Conservation (phyloP, 2,329 filamentous ascomycete genomes). For the Rutstroemia sp. region DNA sequence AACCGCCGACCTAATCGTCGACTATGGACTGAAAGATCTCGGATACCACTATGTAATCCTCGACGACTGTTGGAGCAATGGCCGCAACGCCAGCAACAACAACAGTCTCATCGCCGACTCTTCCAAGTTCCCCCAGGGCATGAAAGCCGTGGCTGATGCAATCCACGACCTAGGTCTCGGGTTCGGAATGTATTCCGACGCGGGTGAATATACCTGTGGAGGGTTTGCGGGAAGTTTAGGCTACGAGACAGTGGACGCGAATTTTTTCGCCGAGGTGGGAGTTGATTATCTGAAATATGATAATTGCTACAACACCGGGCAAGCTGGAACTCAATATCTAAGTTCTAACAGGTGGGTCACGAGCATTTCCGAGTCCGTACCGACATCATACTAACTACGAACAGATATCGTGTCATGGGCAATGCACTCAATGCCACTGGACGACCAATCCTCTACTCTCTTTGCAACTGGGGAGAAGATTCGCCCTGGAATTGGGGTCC, state of each 20-base stretch:
- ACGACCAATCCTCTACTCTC: slow-evolving; percentile 32
- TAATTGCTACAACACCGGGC: slow-evolving; percentile 49
- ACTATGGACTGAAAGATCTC: slow-evolving; percentile 42
- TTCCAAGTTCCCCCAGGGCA: slow-evolving; percentile 40
- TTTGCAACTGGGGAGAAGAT: slow-evolving; percentile 44
- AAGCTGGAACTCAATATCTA: slow-evolving; percentile 36
- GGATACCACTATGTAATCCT: slow-evolving; percentile 51
- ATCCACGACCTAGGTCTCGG: slow-evolving; percentile 41
- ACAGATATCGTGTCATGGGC: slow-evolving; percentile 30
- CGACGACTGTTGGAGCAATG: slow-evolving; percentile 46
- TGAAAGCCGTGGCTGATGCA: slow-evolving; percentile 38
- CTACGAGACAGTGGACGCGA: slow-evolving; percentile 45
- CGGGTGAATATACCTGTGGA: slow-evolving; percentile 36
- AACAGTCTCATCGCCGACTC: slow-evolving; percentile 36
- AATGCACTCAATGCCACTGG: slow-evolving; percentile 31
- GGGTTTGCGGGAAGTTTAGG: slow-evolving; percentile 39
- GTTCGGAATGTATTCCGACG: slow-evolving; percentile 46
- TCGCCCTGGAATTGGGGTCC: slow-evolving; percentile 33
- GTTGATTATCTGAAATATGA: slow-evolving; percentile 49
- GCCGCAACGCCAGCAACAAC: slow-evolving; percentile 34
- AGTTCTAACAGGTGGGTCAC: slow-evolving; percentile 33
- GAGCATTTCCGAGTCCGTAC: not conserved
- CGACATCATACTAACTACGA: not conserved
- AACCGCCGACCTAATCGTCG: slow-evolving; percentile 40
- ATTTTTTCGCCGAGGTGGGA: slow-evolving; percentile 43